Evolutionary conservation across 2,329 filamentous ascomycete genomes (phyloP), one percentile per base, ranked within the genome.

Genomic region (Cylindrodendrum hubeiense): DNA sequence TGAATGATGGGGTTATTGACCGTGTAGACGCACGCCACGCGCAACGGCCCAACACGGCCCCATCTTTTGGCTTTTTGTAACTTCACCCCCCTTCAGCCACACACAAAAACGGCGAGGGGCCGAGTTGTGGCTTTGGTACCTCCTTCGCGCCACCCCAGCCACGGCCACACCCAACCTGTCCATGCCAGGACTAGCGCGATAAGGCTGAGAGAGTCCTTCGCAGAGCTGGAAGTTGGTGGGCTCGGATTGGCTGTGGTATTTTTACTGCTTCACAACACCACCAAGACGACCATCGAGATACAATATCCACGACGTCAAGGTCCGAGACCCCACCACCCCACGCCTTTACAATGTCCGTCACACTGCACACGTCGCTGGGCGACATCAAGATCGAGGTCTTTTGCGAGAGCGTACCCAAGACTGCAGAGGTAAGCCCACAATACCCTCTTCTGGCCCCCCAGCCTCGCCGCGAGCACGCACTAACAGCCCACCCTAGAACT

Each of bases 341-440:
- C 24, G 21, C 51, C 19, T 19, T 24, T 54, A 65, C 15, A 70
- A 90, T 91, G 89, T 91, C 89, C 13, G 87, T 90, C 67, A 91
- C 89, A 12, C 87, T 99, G 15, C 94, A 98, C 81, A 99, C 96
- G 53, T 93, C 90, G 54, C 87, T 92, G 57, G 96, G 96, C 77
- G 91, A 96, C 81, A 87, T 99, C 78, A 99, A 98, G 83, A 89
- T 98, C 74, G 96, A 98, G 80, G 85, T 99, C 71, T 98, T 98
- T 83, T 98, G 95, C 84, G 94, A 98, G 79, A 91, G 93, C 73
- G 94, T 97, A 33, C 96, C 96, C 67, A 95, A 95, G 79, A 97
- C 96, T 0, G 92, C 94, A 68, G 93, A 97, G 83, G 91, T 91
- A 82, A 60, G 82, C 72, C 28, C 28, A 55, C 39, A 37, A 37